phyloP scores from a whole-genome alignment of 2,329 filamentous ascomycete genomes.

The Claviceps cyperi region DNA sequence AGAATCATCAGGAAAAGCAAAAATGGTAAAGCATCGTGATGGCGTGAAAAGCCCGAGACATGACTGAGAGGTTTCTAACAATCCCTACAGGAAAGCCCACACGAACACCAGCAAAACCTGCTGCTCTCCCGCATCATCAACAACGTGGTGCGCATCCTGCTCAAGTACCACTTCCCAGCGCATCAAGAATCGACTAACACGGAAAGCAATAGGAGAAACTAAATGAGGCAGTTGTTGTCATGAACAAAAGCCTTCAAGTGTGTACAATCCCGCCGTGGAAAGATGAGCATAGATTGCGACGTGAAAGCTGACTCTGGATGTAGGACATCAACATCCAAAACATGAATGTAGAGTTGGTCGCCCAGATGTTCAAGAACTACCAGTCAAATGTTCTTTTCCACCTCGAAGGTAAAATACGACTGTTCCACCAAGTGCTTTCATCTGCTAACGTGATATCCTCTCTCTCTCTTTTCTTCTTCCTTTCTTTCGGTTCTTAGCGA shows the following conservation, averaged over 20 bases:
- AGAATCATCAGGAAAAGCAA: not conserved
- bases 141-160: slow-evolving; percentile 60
- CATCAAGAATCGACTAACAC: not conserved
- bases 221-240: slow-evolving; percentile 80
- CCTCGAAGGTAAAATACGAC: slow-evolving; percentile 58
- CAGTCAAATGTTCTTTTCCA: slow-evolving; percentile 96
- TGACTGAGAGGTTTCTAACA: not conserved
- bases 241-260: slow-evolving; percentile 87
- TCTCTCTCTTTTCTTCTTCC: not conserved
- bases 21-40: not conserved
- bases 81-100: slow-evolving; percentile 63
- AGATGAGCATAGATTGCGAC: not conserved
- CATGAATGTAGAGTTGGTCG: slow-evolving; percentile 95
- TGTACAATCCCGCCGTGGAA: not conserved
- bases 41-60: not conserved
- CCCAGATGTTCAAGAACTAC: slow-evolving; percentile 99
- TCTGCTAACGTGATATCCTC: not conserved
- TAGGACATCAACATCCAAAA: slow-evolving; percentile 97
- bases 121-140: slow-evolving; percentile 90
- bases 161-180: not conserved
- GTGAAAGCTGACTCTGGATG: not conserved
- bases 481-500: slow-evolving; percentile 38
- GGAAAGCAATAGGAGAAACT: slow-evolving; percentile 63
- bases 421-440: not conserved
- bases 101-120: slow-evolving; percentile 93